Evolutionary conservation across 2,329 filamentous ascomycete species (phyloP).

Genomic region (Hymenoscyphus infarciens): DNA sequence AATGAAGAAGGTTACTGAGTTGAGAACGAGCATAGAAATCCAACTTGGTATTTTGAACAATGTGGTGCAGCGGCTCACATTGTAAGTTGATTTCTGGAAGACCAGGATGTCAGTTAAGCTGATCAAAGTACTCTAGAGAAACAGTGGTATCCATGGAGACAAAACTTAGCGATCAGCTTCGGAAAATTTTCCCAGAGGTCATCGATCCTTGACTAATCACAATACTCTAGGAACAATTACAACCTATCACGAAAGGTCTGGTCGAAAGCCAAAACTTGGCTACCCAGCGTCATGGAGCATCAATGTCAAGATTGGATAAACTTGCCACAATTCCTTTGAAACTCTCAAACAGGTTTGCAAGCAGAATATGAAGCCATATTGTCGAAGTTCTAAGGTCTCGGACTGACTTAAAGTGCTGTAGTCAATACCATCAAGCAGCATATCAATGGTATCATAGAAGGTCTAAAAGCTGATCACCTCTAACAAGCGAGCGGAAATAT

Average conservation of each 20-base stretch:
- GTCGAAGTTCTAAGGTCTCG: background rate
- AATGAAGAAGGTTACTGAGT: background rate
- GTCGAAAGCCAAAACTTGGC: background rate
- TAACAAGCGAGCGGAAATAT: background rate
- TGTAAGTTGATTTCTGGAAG: background rate
- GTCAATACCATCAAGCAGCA: background rate
- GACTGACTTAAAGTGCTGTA: background rate
- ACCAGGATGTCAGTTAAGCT: too few relatives aligned
- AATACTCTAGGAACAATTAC: background rate
- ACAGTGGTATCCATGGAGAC: background rate
- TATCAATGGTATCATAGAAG: background rate
- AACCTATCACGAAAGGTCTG: background rate
- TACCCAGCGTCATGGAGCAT: background rate
- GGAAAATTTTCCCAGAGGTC: background rate
- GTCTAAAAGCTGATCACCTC: background rate
- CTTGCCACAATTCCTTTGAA: too few relatives aligned
- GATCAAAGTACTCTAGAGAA: too few relatives aligned
- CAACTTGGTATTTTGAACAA: background rate
- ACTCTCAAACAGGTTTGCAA: background rate
- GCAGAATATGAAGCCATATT: background rate
- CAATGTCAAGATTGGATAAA: background rate
- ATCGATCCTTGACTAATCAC: background rate
- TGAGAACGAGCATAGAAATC: background rate
- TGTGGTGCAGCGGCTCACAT: background rate
- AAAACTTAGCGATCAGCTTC: background rate